Evolutionary conservation across 495 filamentous ascomycete species (phyloP), one percentile per base, ranked within the genome.

Genomic region (Lophiostoma macrostomum): DNA sequence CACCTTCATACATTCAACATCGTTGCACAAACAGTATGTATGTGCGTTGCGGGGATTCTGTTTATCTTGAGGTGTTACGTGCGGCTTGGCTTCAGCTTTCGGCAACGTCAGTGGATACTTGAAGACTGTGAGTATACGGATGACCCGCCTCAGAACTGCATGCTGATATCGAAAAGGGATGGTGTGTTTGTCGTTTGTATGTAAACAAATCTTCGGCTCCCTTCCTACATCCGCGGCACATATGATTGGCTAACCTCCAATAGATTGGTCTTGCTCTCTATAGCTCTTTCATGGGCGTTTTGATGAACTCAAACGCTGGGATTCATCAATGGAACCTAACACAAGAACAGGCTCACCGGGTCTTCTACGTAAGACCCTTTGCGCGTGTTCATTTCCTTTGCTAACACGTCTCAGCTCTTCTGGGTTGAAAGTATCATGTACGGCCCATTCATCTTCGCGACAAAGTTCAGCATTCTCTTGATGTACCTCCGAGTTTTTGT

Each of bases 121-220:
- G 54, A 58, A 39, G 54, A 58, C 30, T 58, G 54, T 58, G 52
- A 35, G 54, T 32, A n/a, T n/a, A 27, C 23, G 8, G 3, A 31
- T 35, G 10, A 4, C 20, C 3, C 6, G 16, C 19, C 16, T 10
- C 2, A 19, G 5, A 13, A 6, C 19, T 7, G 3, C 2, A 20
- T 8, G 14, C 47, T 39, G 41, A 39, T 12, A 3, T 18, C 24
- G 18, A 5, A 2, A 16, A 56, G 53, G 53, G 53, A 31, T 41
- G 23, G 35, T 56, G 14, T 18, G 10, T n/a, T 23, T 56, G 14
- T 56, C 53, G 27, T 56, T 56, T 36, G 53, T 56, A 56, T 22
- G 51, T 38, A 16, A 3, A 12, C 18, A 23, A 29, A 12, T 4
- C 14, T 5, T 12, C 13, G 14, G 7, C 16, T 47, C 20, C 6